These are phyloP conservation scores for Geoglossum cookeanum DNA, from an alignment of 2,329 filamentous ascomycete species.

Conservation along the genomic window DNA sequence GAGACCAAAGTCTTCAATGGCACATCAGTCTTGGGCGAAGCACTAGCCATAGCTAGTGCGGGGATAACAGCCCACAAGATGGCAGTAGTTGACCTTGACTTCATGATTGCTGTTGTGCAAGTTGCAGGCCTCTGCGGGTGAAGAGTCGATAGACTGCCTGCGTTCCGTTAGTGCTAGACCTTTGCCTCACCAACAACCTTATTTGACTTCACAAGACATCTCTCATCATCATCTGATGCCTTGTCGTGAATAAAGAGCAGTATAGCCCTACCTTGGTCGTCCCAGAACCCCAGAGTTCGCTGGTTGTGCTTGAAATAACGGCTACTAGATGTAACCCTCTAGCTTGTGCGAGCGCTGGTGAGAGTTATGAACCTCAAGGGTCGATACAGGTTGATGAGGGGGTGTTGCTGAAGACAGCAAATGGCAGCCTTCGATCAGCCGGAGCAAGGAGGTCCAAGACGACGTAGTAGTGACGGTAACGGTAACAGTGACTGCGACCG, in stretches of 20 bases:
- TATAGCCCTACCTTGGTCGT: neutral
- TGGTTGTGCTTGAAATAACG: neutral
- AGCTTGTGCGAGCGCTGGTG: neutral
- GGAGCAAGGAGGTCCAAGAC: neutral
- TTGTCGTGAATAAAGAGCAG: neutral
- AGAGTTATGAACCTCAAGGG: neutral
- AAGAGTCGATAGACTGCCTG: neutral
- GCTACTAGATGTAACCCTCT: too few relatives aligned
- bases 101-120: neutral
- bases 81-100: neutral
- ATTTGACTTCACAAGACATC: too few relatives aligned
- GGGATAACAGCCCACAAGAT: neutral
- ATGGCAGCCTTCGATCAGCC: neutral
- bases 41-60: constrained; percentile 6
- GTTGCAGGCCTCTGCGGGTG: neutral
- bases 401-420: neutral
- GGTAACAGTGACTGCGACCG: neutral
- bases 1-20: constrained; percentile 15
- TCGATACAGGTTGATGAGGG: neutral
- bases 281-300: neutral
- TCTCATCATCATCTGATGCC: too few relatives aligned
- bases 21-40: constrained; percentile 8
- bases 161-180: neutral
- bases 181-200: neutral
- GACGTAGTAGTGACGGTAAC: neutral